Conservation (phyloP, 2,329 filamentous ascomycete genomes). For the Dactylonectria macrodidyma region DNA sequence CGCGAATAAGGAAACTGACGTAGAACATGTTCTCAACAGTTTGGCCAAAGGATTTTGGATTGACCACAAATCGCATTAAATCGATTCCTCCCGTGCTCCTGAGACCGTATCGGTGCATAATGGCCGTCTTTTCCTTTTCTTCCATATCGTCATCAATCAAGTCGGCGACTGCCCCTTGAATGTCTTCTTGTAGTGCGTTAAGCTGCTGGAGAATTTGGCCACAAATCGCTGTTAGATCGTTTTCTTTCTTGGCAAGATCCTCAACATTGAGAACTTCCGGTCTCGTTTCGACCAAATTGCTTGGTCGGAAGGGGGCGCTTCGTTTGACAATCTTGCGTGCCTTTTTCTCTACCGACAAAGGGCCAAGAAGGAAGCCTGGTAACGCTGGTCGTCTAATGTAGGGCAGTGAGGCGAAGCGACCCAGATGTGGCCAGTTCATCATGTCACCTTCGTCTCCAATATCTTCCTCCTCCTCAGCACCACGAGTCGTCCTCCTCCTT, state of each 20-base stretch:
- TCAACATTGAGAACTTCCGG: slow-evolving; percentile 84
- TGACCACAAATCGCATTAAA: slow-evolving; percentile 89
- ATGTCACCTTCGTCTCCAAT: slow-evolving; percentile 82
- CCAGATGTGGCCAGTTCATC: slow-evolving; percentile 89
- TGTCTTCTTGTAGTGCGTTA: slow-evolving; percentile 60
- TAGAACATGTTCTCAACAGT: slow-evolving; percentile 98
- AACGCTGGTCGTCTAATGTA: slow-evolving; percentile 81
- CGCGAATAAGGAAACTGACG: slow-evolving; percentile 91
- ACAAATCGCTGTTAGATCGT: slow-evolving; percentile 85
- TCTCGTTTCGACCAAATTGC: slow-evolving; percentile 78
- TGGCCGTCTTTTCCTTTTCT: slow-evolving; percentile 60
- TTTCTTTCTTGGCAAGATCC: slow-evolving; percentile 83
- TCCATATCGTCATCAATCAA: slow-evolving; percentile 62
- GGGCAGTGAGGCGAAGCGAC: slow-evolving; percentile 82
- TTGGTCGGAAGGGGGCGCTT: slow-evolving; percentile 77
- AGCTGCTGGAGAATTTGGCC: slow-evolving; percentile 79
- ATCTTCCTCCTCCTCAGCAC: slow-evolving; percentile 68
- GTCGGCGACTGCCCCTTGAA: slow-evolving; percentile 62
- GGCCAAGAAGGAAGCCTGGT: slow-evolving; percentile 88
- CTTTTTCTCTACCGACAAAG: slow-evolving; percentile 90
- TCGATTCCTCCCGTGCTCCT: slow-evolving; percentile 80
- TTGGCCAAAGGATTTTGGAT: slow-evolving; percentile 91
- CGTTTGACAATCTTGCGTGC: slow-evolving; percentile 79
- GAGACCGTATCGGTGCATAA: slow-evolving; percentile 78
- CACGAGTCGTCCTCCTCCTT: slow-evolving; percentile 54